Evolutionary conservation across 2,329 filamentous ascomycete species (phyloP).

Genomic region (Phialocephala sp.): DNA sequence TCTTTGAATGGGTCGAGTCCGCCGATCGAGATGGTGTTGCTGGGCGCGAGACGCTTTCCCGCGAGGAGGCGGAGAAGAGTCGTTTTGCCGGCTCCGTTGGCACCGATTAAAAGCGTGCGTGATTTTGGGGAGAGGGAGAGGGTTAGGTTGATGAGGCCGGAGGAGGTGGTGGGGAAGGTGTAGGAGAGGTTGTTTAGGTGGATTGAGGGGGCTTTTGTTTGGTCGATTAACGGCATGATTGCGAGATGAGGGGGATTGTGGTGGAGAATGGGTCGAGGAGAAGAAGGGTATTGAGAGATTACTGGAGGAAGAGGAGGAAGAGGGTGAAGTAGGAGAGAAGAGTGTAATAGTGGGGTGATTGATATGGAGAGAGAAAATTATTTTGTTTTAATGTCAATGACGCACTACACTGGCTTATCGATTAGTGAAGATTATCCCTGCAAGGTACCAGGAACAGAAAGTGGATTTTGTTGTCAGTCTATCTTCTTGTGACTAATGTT

Average conservation of each 20-base stretch:
- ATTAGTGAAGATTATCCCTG: constrained; percentile 1
- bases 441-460: constrained; percentile 9
- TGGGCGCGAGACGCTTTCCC: constrained; percentile 90
- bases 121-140: constrained; percentile 82
- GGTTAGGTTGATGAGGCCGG: constrained; percentile 75
- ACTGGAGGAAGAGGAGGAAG: neutral
- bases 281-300: neutral
- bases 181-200: constrained; percentile 80
- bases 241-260: neutral
- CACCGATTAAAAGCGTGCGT: constrained; percentile 90
- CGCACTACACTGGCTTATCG: constrained; percentile 16
- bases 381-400: constrained; percentile 20
- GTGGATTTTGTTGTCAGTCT: neutral
- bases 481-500: too few species aligned
- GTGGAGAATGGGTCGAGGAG: neutral
- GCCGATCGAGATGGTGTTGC: constrained; percentile 74
- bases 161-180: constrained; percentile 83
- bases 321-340: neutral
- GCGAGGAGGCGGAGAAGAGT: constrained; percentile 90
- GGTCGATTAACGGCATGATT: constrained; percentile 18
- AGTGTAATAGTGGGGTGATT: constrained; percentile 10
- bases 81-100: constrained; percentile 97
- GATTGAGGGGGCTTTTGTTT: constrained; percentile 53
- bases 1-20: constrained; percentile 92
- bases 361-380: constrained; percentile 2